Evolutionary conservation across 441 rosid genomes (phyloP).

Genomic region (Aleurites moluccanus): DNA sequence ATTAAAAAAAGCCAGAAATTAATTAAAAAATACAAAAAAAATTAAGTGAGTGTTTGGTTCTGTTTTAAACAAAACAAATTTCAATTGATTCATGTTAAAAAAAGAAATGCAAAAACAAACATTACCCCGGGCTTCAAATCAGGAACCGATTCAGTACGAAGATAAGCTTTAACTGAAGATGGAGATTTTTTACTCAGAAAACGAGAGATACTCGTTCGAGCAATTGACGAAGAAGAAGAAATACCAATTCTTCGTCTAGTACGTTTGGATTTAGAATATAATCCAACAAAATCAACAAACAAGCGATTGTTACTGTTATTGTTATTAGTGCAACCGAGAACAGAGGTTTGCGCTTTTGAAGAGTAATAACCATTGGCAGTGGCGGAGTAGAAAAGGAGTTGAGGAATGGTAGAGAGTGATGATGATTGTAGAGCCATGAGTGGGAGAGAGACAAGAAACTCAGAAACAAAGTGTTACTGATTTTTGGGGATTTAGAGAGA

Average conservation of each 20-base stretch:
- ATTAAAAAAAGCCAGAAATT: not conserved
- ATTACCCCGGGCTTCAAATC: slow-evolving; percentile 23
- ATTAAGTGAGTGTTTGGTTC: not conserved
- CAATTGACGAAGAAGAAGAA: not conserved
- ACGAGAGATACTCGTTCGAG: slow-evolving; percentile 1
- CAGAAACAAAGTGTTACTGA: not conserved
- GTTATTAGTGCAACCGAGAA: slow-evolving; percentile 30
- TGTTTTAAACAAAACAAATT: not conserved
- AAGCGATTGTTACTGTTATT: slow-evolving; percentile 30
- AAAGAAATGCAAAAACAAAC: not conserved
- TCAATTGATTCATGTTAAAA: not conserved
- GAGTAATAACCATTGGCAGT: slow-evolving; percentile 17
- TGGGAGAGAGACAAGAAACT: slow-evolving; percentile 11
- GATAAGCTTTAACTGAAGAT: slow-evolving; percentile 3
- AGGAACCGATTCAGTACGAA: slow-evolving; percentile 3
- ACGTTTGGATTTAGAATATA: slow-evolving; percentile 53
- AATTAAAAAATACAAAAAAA: not conserved
- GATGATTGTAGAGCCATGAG: slow-evolving; percentile 54
- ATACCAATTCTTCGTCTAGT: slow-evolving; percentile 55
- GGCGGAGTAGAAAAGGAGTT: slow-evolving; percentile 23
- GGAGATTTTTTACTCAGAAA: slow-evolving; percentile 9
- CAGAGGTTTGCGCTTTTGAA: slow-evolving; percentile 37
- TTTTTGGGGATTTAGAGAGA: not conserved
- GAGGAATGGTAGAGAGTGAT: slow-evolving; percentile 58
- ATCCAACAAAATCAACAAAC: slow-evolving; percentile 74